phyloP scores from a whole-genome alignment of 352 stramenopile species.

The Phytopythium boreale region DNA sequence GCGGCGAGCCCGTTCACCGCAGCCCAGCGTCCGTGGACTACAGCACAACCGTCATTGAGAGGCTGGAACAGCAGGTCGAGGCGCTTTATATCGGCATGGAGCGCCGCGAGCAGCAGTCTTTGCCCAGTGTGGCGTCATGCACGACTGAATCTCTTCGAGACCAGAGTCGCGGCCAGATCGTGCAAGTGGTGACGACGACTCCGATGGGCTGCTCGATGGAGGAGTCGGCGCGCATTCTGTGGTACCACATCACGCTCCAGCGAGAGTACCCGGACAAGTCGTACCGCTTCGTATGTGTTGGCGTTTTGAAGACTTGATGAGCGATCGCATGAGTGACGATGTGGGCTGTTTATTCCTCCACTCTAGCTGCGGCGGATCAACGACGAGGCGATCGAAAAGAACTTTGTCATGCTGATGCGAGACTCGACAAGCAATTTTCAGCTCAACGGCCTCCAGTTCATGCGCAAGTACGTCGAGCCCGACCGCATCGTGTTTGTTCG shows the following conservation, averaged over 20 bases:
- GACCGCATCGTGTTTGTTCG: constrained; percentile 15
- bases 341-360: too few species aligned
- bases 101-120: background rate
- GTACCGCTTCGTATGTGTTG: constrained; percentile 17
- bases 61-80: constrained; percentile 1
- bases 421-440: constrained; percentile 11
- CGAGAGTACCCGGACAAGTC: constrained; percentile 18
- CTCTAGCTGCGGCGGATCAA: constrained; percentile 9
- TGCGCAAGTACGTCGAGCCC: constrained; percentile 17
- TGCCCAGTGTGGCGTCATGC: background rate
- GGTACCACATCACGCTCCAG: constrained; percentile 20
- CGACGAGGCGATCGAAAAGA: constrained; percentile 20
- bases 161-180: background rate
- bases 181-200: constrained; percentile 16
- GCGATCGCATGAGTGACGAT: background rate
- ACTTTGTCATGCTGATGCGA: constrained; percentile 16
- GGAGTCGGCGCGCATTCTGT: constrained; percentile 13
- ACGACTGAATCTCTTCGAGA: background rate
- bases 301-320: background rate
- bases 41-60: background rate
- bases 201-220: constrained; percentile 18
- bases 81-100: constrained; percentile 11
- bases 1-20: background rate
- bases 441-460: constrained; percentile 22
- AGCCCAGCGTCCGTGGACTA: background rate